Percentiles rank a stretch among this genome's conserved stretches.
phyloP scores from a whole-genome alignment of 768 basidiomycete species.

The Boletellus sp. region DNA sequence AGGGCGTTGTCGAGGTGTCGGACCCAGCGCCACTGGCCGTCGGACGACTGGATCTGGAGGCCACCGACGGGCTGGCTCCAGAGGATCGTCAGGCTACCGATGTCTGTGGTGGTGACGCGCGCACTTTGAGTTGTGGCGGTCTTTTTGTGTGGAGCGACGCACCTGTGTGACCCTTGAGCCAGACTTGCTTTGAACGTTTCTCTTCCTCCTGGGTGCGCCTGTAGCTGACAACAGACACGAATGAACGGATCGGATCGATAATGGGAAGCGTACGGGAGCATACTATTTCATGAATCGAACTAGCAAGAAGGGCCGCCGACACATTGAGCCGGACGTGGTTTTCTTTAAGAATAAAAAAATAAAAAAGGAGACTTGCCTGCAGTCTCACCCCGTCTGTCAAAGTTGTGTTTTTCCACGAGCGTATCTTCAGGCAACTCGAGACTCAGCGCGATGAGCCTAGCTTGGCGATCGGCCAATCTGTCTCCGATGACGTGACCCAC shows the following conservation, averaged over 20 bases:
- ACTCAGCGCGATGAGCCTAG: constrained; percentile 47
- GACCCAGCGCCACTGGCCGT: constrained; percentile 56
- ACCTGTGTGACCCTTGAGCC: constrained; percentile 61
- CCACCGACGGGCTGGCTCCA: constrained; percentile 60
- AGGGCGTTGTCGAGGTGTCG: constrained; percentile 56
- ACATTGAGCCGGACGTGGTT: not conserved
- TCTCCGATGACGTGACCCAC: not conserved
- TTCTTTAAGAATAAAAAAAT: too few relatives aligned
- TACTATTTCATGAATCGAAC: constrained; percentile 68
- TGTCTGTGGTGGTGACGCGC: constrained; percentile 39
- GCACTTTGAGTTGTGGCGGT: too few relatives aligned
- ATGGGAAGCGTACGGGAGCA: constrained; percentile 7
- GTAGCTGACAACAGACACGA: constrained; percentile 40
- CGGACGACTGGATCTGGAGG: constrained; percentile 50
- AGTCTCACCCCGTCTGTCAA: constrained; percentile 37
- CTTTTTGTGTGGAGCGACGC: not conserved
- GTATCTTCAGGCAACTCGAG: constrained; percentile 55
- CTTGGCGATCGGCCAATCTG: not conserved
- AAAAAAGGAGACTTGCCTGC: constrained; percentile 31
- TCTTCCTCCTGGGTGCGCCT: constrained; percentile 50
- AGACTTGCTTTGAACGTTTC: constrained; percentile 47
- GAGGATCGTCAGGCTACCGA: constrained; percentile 52
- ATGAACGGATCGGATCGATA: not conserved
- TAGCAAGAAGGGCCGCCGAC: too few relatives aligned
- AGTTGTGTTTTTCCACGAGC: constrained; percentile 46